Base-by-base conservation (phyloP, 1,284 basidiomycete species). In the Pseudomicrostroma phylloplanum region DNA sequence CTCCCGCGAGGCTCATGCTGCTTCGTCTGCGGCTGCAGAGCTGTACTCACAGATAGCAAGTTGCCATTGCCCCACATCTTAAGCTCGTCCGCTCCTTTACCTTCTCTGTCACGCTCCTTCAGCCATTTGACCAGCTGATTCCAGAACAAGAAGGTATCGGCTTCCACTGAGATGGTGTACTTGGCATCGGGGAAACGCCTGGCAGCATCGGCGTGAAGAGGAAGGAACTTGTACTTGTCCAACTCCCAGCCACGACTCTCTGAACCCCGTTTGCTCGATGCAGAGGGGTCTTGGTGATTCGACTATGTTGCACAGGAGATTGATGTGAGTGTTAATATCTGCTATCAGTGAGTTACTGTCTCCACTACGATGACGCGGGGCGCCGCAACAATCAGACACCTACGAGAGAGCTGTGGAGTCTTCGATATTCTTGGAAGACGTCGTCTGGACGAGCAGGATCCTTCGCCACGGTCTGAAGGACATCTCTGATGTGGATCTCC, bases 191-290 rank as follows among this genome's bases (percentile, higher is more conserved):
- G 46, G n/a, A n/a, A 48, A 12, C 23, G 46, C n/a, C 46, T n/a
- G 6, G 17, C 17, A 7, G 46, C 46, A 48, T 48, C 46, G 4
- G n/a, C 46, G 23, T 48, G 46, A n/a, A 48, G 23, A 48, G 46
- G 46, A n/a, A 48, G 23, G 46, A 48, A 48, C 12, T 48, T 48
- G n/a, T 23, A 48, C 46, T 48, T 48, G 46, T 48, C 46, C n/a
- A 48, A 23, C 12, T n/a, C 17, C 46, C 46, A 48, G 23, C 46
- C 46, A 36, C 30, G 30, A 36, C 46, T 36, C 30, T 36, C 30
- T 9, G 30, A 36, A 7, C n/a, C 46, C 12, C 46, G 3, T 48
- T n/a, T 36, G 30, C 46, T 23, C 4, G 46, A n/a, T 23, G 23
- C n/a, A 48, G 23, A 48, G 12, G 23, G 46, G 46, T n/a, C 17